Percentiles rank a stretch among this genome's conserved stretches.
Evolutionary conservation across 345 rosid genomes (phyloP).

Genomic region (Gossypium longicalyx): DNA sequence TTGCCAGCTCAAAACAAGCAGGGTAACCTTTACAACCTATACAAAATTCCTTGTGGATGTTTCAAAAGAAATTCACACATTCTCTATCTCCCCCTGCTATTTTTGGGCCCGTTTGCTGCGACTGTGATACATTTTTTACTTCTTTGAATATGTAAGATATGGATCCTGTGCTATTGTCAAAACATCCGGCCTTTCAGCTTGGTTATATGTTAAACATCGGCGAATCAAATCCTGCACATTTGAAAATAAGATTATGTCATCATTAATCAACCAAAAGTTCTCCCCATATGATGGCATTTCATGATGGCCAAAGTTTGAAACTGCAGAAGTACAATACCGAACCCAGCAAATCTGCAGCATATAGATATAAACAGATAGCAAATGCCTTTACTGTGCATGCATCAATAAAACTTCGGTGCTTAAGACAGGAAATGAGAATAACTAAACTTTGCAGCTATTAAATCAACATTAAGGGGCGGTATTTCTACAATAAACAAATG

Average conservation of each 20-base stretch:
- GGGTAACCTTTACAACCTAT: not conserved
- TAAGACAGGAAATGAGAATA: not conserved
- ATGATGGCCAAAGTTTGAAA: not conserved
- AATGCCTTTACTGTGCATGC: not conserved
- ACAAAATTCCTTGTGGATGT: not conserved
- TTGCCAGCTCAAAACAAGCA: slow-evolving; percentile 6
- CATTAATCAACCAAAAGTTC: not conserved
- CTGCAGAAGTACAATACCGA: not conserved
- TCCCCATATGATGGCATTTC: not conserved
- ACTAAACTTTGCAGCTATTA: not conserved
- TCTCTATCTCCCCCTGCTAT: not conserved
- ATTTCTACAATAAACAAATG: not conserved
- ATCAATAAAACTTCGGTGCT: not conserved
- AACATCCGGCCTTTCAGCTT: slow-evolving; percentile 87
- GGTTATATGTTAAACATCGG: slow-evolving; percentile 84
- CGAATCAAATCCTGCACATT: slow-evolving; percentile 83
- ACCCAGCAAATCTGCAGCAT: not conserved
- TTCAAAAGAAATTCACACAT: not conserved
- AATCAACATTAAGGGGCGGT: not conserved
- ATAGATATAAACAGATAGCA: not conserved
- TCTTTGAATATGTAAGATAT: slow-evolving; percentile 34
- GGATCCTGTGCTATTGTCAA: slow-evolving; percentile 79
- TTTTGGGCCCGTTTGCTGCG: not conserved
- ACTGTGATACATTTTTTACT: slow-evolving; percentile 2
- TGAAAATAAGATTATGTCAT: not conserved